phyloP scores from a whole-genome alignment of 2,329 filamentous ascomycete genomes.

The Phialocephala subalpina region DNA sequence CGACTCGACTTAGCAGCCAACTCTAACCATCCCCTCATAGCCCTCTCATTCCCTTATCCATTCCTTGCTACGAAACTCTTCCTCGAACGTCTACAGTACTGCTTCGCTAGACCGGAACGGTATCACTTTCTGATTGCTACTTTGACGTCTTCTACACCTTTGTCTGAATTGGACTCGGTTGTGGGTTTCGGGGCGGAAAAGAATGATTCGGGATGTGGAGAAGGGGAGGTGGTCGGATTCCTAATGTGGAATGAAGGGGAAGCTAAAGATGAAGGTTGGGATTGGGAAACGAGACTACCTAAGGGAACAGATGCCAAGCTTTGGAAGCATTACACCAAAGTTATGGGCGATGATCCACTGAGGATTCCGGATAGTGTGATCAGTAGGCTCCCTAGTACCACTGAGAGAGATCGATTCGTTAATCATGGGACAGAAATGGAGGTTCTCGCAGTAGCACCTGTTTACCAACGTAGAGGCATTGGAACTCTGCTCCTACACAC shows the following conservation, averaged over 20 bases:
- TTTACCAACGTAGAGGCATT: too few species aligned
- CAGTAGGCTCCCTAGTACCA: too few species aligned
- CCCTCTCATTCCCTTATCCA: constrained; percentile 11
- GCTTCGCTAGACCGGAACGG: constrained; percentile 1
- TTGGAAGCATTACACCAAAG: too few species aligned
- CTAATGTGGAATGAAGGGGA: constrained; percentile 13
- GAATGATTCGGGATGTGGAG: not conserved
- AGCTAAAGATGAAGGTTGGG: too few species aligned
- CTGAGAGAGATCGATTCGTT: too few species aligned
- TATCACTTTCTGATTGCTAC: constrained; percentile 12
- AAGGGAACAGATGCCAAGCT: too few species aligned
- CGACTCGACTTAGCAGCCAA: constrained; percentile 17
- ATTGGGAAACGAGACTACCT: too few species aligned
- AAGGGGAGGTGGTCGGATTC: constrained; percentile 17
- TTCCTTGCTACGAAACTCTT: constrained; percentile 16
- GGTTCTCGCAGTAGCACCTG: too few species aligned
- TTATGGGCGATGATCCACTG: too few species aligned
- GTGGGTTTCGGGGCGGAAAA: not conserved
- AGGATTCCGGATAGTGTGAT: too few species aligned
- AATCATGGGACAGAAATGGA: too few species aligned
- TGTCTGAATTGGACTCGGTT: constrained; percentile 7
- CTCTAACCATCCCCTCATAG: constrained; percentile 12
- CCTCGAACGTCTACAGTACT: constrained; percentile 7
- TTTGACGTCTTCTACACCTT: not conserved
- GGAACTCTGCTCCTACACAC: too few species aligned